Evolutionary conservation across 2,329 filamentous ascomycete species (phyloP).

Genomic region (Claviceps sp.): DNA sequence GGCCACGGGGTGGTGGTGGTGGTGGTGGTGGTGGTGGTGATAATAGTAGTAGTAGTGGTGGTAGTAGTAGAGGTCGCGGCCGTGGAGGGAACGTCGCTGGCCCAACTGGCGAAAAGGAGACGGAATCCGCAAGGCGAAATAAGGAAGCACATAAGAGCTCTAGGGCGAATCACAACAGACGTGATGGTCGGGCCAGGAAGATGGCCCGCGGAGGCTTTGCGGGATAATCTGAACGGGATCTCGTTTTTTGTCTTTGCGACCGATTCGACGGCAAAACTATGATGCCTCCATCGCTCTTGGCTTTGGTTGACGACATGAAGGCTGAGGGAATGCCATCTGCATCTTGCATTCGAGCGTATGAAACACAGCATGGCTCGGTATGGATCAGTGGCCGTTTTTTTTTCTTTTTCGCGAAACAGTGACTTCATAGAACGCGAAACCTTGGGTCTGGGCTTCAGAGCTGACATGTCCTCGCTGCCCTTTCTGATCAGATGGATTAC

Average conservation of each 20-base stretch:
- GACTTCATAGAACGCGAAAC: too few species aligned
- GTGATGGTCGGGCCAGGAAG: slow-evolving; percentile 55
- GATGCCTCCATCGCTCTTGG: too few species aligned
- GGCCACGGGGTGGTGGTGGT: slow-evolving; percentile 15
- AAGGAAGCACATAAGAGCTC: slow-evolving; percentile 78
- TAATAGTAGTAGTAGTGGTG: slow-evolving; percentile 27
- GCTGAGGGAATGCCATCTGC: too few species aligned
- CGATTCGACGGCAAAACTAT: neutral
- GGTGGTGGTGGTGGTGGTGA: slow-evolving; percentile 13
- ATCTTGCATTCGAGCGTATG: too few species aligned
- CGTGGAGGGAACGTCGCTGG: slow-evolving; percentile 50
- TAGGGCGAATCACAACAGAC: slow-evolving; percentile 73
- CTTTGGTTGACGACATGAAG: too few species aligned
- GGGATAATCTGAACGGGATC: slow-evolving; percentile 13
- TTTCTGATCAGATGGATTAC: too few species aligned
- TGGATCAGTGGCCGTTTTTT: too few species aligned
- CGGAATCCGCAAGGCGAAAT: slow-evolving; percentile 53
- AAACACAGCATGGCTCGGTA: too few species aligned
- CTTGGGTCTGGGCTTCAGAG: too few species aligned
- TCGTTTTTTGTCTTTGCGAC: slow-evolving; percentile 9
- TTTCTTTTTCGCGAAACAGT: too few species aligned
- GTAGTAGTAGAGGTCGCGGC: slow-evolving; percentile 27
- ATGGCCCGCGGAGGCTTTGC: slow-evolving; percentile 40
- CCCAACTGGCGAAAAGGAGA: slow-evolving; percentile 54
- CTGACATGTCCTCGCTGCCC: too few species aligned